Conservation (phyloP, 768 basidiomycete species). For the Cubamyces sp. region DNA sequence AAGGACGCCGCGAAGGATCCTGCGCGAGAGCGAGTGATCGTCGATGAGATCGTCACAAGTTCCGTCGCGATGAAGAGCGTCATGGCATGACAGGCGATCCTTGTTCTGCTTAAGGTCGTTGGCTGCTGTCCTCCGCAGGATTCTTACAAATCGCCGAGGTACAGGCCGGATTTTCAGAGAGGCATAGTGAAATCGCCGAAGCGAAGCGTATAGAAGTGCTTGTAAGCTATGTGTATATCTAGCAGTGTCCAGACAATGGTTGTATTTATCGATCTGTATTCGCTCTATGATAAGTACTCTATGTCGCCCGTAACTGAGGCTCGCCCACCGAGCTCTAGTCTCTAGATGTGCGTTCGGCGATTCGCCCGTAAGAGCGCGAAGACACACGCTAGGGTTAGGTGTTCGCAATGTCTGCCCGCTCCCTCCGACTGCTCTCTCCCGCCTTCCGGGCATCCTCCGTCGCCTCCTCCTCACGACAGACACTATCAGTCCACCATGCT, state of each 20-base stretch:
- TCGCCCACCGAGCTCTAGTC: too few species aligned
- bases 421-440: constrained; percentile 9
- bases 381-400: constrained; percentile 20
- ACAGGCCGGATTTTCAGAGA: too few species aligned
- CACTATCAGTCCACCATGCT: neutral
- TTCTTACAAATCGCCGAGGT: too few species aligned
- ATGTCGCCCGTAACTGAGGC: neutral
- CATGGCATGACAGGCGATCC: constrained; percentile 27
- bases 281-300: too few species aligned
- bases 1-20: constrained; percentile 40
- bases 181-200: too few species aligned
- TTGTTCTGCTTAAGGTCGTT: too few species aligned
- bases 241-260: too few species aligned
- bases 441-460: neutral
- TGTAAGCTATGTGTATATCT: too few species aligned
- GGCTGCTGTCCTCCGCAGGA: too few species aligned
- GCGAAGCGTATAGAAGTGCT: too few species aligned
- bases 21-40: constrained; percentile 41
- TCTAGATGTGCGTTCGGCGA: too few species aligned
- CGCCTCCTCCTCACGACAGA: constrained; percentile 8
- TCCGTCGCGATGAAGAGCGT: constrained; percentile 84
- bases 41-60: constrained; percentile 76
- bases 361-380: neutral
- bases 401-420: constrained; percentile 19
- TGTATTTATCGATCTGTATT: too few species aligned